Base-by-base conservation (phyloP, 1,139 yeast genomes). In the Yamadazyma spencermartinsiae region DNA sequence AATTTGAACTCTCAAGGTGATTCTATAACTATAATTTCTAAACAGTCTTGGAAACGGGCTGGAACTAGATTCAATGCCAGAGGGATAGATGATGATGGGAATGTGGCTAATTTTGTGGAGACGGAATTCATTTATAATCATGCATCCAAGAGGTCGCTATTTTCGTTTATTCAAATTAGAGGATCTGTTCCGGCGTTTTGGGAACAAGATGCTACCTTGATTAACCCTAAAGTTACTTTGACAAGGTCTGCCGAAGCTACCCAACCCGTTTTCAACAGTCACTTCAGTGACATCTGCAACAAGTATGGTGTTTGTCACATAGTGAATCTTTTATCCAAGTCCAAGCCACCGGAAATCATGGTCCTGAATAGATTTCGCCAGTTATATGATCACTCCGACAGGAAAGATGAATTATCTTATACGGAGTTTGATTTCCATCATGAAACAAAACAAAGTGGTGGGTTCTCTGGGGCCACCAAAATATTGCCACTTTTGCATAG, bases 161-260 rank as follows among this genome's bases (percentile, higher is more conserved):
- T 80, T 56, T 80, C 97, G 2, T 90, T 82, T 58, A 79, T 86
- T 1, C 96, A 90, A 60, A 78, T 92, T 12, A 72, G 99, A 58
- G 99, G 99, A 2, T 86, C 96, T 12, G 92, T 92, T 3, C 98
- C 99, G 0, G 74, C 94, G 1, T 94, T 94, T 56, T 94, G 98
- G 98, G 98, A 94, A 58, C 99, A 94, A 59, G 98, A 90, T 54
- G 81, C 95, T 1, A 83, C 87, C 10, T 63, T 82, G 39, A 84
- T 92, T 13, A 82, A 82, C 49, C 90, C 94, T 14, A 92, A 90
- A 58, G 87, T 92, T 36, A 85, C 86, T 27, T 74, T 94, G 10
- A 89, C 97, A 0, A 72, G 98, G 51, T 86, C 96, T 1, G 63
- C 76, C 19, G 98, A 89, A 48, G 98, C 98, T 0, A 82, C 98